Evolutionary conservation across 768 basidiomycete genomes (phyloP).

Genomic region (Naganishia vishniacii): DNA sequence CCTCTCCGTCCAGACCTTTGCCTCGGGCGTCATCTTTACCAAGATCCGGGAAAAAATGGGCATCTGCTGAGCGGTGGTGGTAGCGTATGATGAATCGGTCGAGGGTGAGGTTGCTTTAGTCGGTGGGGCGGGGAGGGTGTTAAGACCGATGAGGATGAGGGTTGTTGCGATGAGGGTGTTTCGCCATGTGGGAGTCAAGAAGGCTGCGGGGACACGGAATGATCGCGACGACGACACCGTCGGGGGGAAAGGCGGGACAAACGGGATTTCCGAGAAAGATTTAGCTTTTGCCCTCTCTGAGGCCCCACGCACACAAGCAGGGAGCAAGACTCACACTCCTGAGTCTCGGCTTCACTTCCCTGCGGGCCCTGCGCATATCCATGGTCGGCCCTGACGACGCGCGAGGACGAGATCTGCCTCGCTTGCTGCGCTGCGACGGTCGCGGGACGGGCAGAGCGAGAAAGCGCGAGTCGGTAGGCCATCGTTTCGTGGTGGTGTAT

Average conservation of each 20-base stretch:
- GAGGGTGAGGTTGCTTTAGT: constrained; percentile 36
- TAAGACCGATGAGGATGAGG: constrained; percentile 38
- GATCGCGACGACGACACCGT: background rate
- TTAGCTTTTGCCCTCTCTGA: no score
- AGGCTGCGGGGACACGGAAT: constrained; percentile 34
- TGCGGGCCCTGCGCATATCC: constrained; percentile 3
- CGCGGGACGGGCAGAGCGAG: background rate
- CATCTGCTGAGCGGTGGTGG: constrained; percentile 25
- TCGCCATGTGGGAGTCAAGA: constrained; percentile 47
- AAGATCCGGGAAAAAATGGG: constrained; percentile 45
- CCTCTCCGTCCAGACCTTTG: constrained; percentile 44
- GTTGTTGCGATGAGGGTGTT: constrained; percentile 41
- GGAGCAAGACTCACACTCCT: background rate
- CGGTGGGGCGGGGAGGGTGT: constrained; percentile 43
- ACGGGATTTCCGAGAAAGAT: no score
- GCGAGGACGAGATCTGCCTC: constrained; percentile 5
- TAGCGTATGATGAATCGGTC: constrained; percentile 31
- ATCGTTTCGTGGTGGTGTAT: background rate
- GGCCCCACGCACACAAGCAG: no score
- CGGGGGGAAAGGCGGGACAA: background rate
- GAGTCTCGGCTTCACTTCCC: constrained; percentile 21
- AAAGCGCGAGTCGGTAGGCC: background rate
- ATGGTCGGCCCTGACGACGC: constrained; percentile 4
- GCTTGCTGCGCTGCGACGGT: background rate
- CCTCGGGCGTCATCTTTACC: constrained; percentile 42